Base-by-base conservation (phyloP, 148 eudicot species). In the Vaccinium darrowii region DNA sequence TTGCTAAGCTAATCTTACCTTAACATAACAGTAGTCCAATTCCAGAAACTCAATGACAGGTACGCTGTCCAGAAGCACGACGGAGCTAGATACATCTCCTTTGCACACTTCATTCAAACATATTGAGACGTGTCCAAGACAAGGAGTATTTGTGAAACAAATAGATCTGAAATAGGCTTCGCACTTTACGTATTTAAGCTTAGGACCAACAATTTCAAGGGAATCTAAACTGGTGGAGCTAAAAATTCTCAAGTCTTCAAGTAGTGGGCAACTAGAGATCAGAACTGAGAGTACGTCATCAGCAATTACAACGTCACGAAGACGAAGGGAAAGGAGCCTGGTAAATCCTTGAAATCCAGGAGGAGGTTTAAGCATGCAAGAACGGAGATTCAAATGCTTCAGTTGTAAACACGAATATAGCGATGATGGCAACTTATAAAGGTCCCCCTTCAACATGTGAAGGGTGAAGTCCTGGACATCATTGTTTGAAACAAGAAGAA, bases 181-280 rank as follows among this genome's bases (percentile, higher is more conserved):
- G 16, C 27, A n/a, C 6, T 5, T 0, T 23, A 78, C 51, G 4
- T 3, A 25, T 16, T 77, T 84, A 12, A 84, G 83, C 53, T 54
- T 79, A 21, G 65, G 65, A 60, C 23, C 65, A 19, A 60, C 15
- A 19, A 60, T 9, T 6, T 60, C 65, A 69, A 85, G 79, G 72
- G 2, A n/a, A 23, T 36, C 71, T 54, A 67, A 52, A 53, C 16
- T n/a, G 18, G 15, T 30, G 27, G 18, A 33, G 52, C 47, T 49
- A 33, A 0, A 0, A 4, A 85, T 19, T 12, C 0, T 27, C 25
- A 80, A 50, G 5, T 8, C 23, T 54, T 85, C 83, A 23, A 85
- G 83, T 51, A 69, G 78, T 3, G 83, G 78, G 78, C 82, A 85
- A 30, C 47, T 80, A 13, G 71, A 79, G 43, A 85, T 39, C 13